Evolutionary conservation across 495 filamentous ascomycete genomes (phyloP).

Genomic region (Podospora fimiseda): DNA sequence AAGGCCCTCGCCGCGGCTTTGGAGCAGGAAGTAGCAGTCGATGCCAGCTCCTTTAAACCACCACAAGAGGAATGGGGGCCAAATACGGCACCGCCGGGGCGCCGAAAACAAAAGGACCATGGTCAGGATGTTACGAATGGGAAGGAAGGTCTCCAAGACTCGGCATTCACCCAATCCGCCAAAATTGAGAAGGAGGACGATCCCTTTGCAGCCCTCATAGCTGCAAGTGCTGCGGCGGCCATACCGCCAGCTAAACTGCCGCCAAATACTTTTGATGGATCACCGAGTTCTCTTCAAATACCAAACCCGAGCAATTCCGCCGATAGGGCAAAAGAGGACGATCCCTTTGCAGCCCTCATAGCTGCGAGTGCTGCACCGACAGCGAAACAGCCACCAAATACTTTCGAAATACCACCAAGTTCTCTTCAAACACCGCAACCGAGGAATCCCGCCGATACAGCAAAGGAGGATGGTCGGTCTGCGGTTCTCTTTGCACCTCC

Average conservation of each 20-base stretch:
- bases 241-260: neutral
- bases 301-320: neutral
- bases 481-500: neutral
- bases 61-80: neutral
- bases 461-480: no score
- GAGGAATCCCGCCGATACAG: no score
- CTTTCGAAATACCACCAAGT: neutral
- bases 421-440: no score
- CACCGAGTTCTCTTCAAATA: neutral
- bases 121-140: neutral
- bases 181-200: neutral
- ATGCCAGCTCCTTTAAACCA: conserved; percentile 14
- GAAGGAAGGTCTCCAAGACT: no score
- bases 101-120: neutral
- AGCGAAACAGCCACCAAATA: neutral
- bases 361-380: neutral
- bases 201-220: neutral
- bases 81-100: neutral
- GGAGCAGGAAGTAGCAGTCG: conserved; percentile 24
- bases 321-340: neutral
- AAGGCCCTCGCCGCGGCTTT: conserved; percentile 46
- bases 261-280: neutral
- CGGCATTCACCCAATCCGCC: no score
- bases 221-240: neutral
- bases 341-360: neutral